Evolutionary conservation across 805 yeast species (phyloP).

Genomic region (Kodamaea nitidulidarum): DNA sequence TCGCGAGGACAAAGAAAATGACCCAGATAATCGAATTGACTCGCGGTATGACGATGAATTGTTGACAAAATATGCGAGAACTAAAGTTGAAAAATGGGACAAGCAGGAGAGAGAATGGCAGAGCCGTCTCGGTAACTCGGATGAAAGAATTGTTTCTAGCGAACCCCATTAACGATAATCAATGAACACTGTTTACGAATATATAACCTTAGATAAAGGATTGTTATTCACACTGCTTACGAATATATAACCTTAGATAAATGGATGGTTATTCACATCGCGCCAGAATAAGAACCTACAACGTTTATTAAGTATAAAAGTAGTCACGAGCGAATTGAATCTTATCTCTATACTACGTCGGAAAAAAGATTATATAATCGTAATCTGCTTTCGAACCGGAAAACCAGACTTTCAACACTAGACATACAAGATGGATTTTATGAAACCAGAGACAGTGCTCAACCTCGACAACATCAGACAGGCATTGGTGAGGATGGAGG

Average conservation of each 20-base stretch:
- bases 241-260: too few relatives aligned
- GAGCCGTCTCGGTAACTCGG: not conserved
- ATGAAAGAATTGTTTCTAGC: not conserved
- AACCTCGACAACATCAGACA: slow-evolving; percentile 78
- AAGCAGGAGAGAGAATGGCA: not conserved
- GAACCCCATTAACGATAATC: not conserved
- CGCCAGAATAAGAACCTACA: too few relatives aligned
- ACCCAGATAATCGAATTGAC: slow-evolving; percentile 13
- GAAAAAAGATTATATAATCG: not conserved
- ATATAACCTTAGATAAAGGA: too few relatives aligned
- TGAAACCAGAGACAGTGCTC: slow-evolving; percentile 76
- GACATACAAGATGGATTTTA: slow-evolving; percentile 63
- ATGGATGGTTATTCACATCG: too few relatives aligned
- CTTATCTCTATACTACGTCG: too few relatives aligned
- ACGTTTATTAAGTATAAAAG: too few relatives aligned
- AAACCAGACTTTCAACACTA: not conserved
- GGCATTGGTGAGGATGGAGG: slow-evolving; percentile 90
- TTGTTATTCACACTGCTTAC: too few relatives aligned
- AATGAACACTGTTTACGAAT: not conserved
- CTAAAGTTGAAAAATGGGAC: slow-evolving; percentile 14
- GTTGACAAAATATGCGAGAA: slow-evolving; percentile 31
- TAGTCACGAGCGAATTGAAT: too few relatives aligned
- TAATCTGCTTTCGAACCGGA: too few relatives aligned
- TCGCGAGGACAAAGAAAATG: slow-evolving; percentile 13
- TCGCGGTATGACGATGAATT: slow-evolving; percentile 25